Base-by-base conservation (phyloP, 116 monocot genomes). In the Iris pallida region DNA sequence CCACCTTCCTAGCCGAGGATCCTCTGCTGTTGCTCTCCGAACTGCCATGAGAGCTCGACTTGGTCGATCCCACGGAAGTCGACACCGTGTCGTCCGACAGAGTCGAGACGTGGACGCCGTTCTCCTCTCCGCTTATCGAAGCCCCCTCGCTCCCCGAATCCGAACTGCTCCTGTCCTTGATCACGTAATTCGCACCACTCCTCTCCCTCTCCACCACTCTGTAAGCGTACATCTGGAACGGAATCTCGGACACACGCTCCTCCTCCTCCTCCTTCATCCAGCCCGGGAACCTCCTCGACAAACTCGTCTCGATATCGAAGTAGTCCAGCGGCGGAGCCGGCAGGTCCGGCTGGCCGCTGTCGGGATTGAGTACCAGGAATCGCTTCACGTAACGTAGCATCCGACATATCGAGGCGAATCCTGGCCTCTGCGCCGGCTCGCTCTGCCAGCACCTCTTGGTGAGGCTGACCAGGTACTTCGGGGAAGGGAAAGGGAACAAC, bases 171-270 rank as follows among this genome's bases (percentile, higher is more conserved):
- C 61, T 75, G 13, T 85, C 85, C 68, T 74, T 84, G 30, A 30
- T 30, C 0, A 53, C 67, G 13, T 68, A 59, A 42, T 73, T 74
- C 16, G 14, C 17, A 47, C 45, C 60, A 18, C 45, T 77, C 60
- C 64, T 82, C 65, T 77, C 88, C 67, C 84, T 78, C 46, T 85
- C 88, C 7, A 82, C 9, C 20, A 72, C 76, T 47, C 80, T 79
- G 64, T 79, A 89, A n/a, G 81, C 78, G 73, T 72, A 89, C 85
- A 85, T 82, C 74, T 89, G 73, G 46, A 89, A 89, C 3, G 88
- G 88, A 16, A 85, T 64, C 4, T 84, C 80, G 0, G 75, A 74
- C 3, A 82, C 82, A 30, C 47, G 30, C 6, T 20, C 1, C n/a
- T 30, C 16, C 12, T 78, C 68, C 12, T 78, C 70, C 64, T 75